Percentiles rank a stretch among this genome's conserved stretches.
Conservation (phyloP, 768 basidiomycete genomes). For the Chalciporus sphaerocephalus region DNA sequence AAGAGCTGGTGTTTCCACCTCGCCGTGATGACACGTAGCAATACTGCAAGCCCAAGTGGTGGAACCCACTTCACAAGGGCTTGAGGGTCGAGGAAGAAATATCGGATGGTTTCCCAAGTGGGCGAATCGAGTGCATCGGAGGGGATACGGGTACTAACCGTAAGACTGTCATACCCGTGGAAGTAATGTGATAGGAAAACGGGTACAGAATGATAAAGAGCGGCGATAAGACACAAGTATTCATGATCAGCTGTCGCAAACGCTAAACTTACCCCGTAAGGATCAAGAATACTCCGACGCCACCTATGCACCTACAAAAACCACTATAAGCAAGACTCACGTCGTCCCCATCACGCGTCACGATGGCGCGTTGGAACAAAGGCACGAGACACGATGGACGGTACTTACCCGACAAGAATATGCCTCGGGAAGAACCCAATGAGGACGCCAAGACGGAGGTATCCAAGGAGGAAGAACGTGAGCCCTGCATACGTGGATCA, state of each 20-base stretch:
- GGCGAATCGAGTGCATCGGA: slow-evolving; percentile 69
- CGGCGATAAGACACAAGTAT: not conserved
- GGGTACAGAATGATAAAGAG: not conserved
- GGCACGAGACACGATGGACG: not conserved
- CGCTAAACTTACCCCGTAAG: slow-evolving; percentile 65
- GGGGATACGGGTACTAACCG: slow-evolving; percentile 77
- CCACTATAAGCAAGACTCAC: slow-evolving; percentile 1
- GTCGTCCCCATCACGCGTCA: not conserved
- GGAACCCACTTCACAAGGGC: slow-evolving; percentile 75
- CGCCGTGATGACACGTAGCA: slow-evolving; percentile 76
- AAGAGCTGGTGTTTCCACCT: slow-evolving; percentile 83
- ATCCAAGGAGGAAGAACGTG: slow-evolving; percentile 83
- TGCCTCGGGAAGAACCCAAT: slow-evolving; percentile 96
- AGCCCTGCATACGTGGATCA: slow-evolving; percentile 30
- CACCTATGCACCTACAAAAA: slow-evolving; percentile 70
- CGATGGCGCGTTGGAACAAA: not conserved
- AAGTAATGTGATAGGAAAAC: not conserved
- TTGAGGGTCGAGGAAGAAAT: slow-evolving; percentile 61
- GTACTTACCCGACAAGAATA: slow-evolving; percentile 83
- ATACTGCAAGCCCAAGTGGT: slow-evolving; percentile 69
- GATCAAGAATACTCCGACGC: slow-evolving; percentile 92
- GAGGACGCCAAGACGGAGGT: slow-evolving; percentile 74
- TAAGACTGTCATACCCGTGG: slow-evolving; percentile 47
- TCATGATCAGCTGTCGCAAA: no score
- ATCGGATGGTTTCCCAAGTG: slow-evolving; percentile 57